Base-by-base conservation (phyloP, 208 protist species). In the Crithidia expoeki region DNA sequence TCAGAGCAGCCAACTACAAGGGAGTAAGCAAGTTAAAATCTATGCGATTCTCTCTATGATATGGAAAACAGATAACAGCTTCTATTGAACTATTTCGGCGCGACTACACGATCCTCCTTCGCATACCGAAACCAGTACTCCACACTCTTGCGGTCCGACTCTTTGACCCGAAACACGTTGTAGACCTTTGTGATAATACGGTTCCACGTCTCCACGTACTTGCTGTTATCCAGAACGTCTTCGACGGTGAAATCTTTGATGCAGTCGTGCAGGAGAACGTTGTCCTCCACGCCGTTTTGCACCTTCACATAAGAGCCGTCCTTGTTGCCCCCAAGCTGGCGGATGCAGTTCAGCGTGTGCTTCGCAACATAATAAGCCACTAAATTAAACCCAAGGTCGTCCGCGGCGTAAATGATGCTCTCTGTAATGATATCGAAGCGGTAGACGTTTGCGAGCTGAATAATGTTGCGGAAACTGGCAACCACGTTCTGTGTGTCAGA, bases 321-420 rank as follows among this genome's bases (percentile, higher is more conserved):
- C 75, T 97, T 97, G 83, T 97, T 96, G 7, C 93, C 93, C 44
- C 80, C 77, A 40, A 95, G 74, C 75, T 97, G 93, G 12, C 93
- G 86, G 44, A 97, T 90, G 69, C 79, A 90, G 80, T 97, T 97
- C 40, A 97, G 75, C 4, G 93, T 96, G 74, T 95, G 91, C 69
- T 97, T 97, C 4, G 93, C 93, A n/a, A 97, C 76, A 67, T 97
- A 97, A 75, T 96, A 97, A 0, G 85, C 87, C 23, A 96, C 90
- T 12, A 97, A 74, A 67, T 96, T 97, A 59, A 96, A 94, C 19
- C 76, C 90, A 9, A 96, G 67, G 59, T 97, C 90, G 17, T 88
- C 78, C 1, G 93, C 93, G 0, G 88, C 88, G 25, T 49, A 76
- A 25, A 97, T 86, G 33, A 97, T 70, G 28, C 52, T 56, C 42